Base-by-base conservation (phyloP, 2,329 filamentous ascomycete genomes). In the Geosmithia flava region DNA sequence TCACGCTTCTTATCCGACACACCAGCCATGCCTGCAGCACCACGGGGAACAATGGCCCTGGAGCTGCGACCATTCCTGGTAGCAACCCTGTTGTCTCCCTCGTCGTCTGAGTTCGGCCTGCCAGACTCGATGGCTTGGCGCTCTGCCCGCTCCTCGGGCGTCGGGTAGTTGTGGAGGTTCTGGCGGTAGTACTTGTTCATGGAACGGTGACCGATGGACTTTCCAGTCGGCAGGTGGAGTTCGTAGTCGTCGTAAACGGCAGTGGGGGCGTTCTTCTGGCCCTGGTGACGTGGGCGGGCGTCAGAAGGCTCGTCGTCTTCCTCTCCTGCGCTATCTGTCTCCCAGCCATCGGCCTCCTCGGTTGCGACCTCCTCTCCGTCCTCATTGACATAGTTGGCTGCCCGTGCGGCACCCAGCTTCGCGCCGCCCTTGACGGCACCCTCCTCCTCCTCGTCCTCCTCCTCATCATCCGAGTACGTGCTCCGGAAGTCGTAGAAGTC, bases 401-500 rank as follows among this genome's bases (percentile, higher is more conserved):
- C 61, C 40, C 83, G 76, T 57, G 74, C 76, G 16, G 74, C 75
- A 7, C 83, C 83, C 11, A 89, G 72, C 62, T 86, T 91, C 51
- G 84, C 82, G 15, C 85, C 86, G 15, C 76, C 71, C 8, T 66
- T 68, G 46, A 75, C 75, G 7, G 69, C 70, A 3, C 65, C 64
- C 3, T 65, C 62, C 13, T 71, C 73, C 20, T 81, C 79, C 6
- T 79, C 77, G 1, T 77, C 43, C 11, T 49, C 48, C 19, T 48
- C 46, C 20, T 52, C 79, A 1, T 80, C 76, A 58, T 97, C 93
- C 0, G 89, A 93, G 64, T 98, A 98, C 1, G 93, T 95, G 67
- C 86, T 87, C 54, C 87, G 79, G 75, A 98, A 98, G 62, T 98
- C 93, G 66, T 98, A 98, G 65, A 87, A 96, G 54, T 97, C 87